Conservation (phyloP, 1,284 basidiomycete species). For the Amylostereum chailletii region DNA sequence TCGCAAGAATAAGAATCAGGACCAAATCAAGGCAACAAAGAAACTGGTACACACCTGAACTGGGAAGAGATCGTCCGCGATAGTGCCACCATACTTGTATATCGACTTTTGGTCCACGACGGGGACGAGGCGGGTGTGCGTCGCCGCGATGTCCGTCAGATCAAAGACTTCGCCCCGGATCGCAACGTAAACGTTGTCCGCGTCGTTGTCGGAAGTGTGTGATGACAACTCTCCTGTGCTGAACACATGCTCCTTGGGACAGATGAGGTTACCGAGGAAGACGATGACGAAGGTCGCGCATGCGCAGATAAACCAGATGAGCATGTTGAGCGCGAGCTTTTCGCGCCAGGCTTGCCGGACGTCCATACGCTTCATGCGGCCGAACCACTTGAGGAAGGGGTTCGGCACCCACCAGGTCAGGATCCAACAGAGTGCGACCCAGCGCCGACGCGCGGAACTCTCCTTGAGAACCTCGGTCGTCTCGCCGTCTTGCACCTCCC, state of each 20-base stretch:
- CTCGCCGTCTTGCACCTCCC: constrained; percentile 78
- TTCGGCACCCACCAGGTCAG: constrained; percentile 90
- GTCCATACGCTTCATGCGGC: constrained; percentile 91
- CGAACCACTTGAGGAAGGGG: constrained; percentile 60
- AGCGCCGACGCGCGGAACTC: constrained; percentile 70
- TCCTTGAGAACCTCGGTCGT: constrained; percentile 84
- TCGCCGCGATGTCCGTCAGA: constrained; percentile 48
- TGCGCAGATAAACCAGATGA: constrained; percentile 93
- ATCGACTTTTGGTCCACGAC: constrained; percentile 74
- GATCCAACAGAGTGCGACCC: constrained; percentile 87
- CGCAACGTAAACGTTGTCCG: constrained; percentile 71
- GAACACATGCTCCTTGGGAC: constrained; percentile 91
- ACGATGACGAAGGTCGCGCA: constrained; percentile 92
- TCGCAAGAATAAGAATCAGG: constrained; percentile 1
- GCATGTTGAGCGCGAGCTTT: constrained; percentile 90
- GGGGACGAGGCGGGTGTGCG: constrained; percentile 61
- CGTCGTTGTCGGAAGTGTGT: constrained; percentile 57
- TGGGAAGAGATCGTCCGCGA: constrained; percentile 82
- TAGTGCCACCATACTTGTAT: constrained; percentile 76
- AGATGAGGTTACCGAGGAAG: constrained; percentile 83
- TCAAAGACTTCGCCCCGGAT: constrained; percentile 95
- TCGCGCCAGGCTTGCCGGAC: constrained; percentile 96
- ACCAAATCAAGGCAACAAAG: not conserved
- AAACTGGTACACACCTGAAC: constrained; percentile 60
- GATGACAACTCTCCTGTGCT: constrained; percentile 66